A percentile compares a stretch with the other conserved stretches of the same genome.
phyloP scores from a whole-genome alignment of 2,329 filamentous ascomycete species.

The Ophiosphaerella narmari region DNA sequence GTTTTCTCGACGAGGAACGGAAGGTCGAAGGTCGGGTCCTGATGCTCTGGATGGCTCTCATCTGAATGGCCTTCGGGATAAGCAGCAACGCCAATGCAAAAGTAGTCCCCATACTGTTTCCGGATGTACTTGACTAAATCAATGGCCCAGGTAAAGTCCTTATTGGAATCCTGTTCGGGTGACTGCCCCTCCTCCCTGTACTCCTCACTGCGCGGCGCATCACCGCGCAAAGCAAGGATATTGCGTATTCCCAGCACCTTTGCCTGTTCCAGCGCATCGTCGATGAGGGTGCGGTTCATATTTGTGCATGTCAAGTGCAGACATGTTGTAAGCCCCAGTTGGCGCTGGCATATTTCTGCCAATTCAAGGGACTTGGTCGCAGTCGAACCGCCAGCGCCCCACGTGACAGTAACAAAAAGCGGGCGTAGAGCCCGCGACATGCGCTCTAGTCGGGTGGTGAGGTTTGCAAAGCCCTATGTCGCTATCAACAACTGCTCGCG shows the following conservation, averaged over 20 bases:
- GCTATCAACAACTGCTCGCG: conserved; percentile 15
- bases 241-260: conserved; percentile 91
- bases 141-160: conserved; percentile 84
- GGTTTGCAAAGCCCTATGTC: conserved; percentile 78
- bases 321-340: conserved; percentile 90
- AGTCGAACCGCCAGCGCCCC: conserved; percentile 94
- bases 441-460: conserved; percentile 88
- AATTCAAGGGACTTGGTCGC: conserved; percentile 89
- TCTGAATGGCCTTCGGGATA: conserved; percentile 97
- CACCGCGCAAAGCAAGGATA: conserved; percentile 87
- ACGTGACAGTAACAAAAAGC: conserved; percentile 95
- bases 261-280: conserved; percentile 87
- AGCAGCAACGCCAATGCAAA: conserved; percentile 90
- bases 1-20: conserved; percentile 90
- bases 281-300: conserved; percentile 85
- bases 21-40: conserved; percentile 69
- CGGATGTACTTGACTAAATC: conserved; percentile 91
- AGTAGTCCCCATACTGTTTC: conserved; percentile 86
- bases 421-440: conserved; percentile 92
- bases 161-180: conserved; percentile 65
- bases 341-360: conserved; percentile 91
- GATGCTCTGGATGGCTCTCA: conserved; percentile 82
- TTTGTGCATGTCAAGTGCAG: conserved; percentile 97
- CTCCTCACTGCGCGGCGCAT: conserved; percentile 87
- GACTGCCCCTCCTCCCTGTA: conserved; percentile 72